Percentiles rank a stretch among this genome's conserved stretches.
Conservation (phyloP, 2,329 filamentous ascomycete genomes). For the Fusarium udum region DNA sequence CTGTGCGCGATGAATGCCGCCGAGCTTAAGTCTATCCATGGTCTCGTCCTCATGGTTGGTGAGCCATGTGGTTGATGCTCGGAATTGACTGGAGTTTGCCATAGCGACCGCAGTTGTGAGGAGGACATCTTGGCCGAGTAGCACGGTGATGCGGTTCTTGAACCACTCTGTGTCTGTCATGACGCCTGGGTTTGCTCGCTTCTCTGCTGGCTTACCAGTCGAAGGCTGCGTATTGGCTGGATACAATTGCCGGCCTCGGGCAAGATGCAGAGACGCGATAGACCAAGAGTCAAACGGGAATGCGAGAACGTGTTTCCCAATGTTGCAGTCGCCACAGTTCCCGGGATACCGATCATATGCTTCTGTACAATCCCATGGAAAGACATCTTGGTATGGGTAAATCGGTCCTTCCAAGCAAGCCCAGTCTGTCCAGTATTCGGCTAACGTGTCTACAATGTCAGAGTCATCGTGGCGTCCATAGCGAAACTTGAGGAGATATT, state of each 20-base stretch:
- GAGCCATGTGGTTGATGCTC: constrained; percentile 46
- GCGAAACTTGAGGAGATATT: constrained; percentile 52
- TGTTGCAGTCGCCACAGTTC: constrained; percentile 51
- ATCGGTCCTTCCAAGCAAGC: constrained; percentile 48
- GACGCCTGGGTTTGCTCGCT: neutral
- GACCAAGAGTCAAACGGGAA: constrained; percentile 57
- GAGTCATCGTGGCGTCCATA: constrained; percentile 51
- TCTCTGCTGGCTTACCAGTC: neutral
- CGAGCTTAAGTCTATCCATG: constrained; percentile 48
- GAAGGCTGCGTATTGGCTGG: neutral
- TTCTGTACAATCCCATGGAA: constrained; percentile 58
- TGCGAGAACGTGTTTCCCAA: constrained; percentile 55
- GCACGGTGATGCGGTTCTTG: constrained; percentile 46
- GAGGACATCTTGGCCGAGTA: constrained; percentile 46
- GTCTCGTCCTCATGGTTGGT: constrained; percentile 33
- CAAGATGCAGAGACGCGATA: constrained; percentile 49
- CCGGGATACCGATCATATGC: constrained; percentile 50
- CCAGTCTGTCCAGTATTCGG: constrained; percentile 59
- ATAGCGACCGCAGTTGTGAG: constrained; percentile 47
- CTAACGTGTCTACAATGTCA: constrained; percentile 52
- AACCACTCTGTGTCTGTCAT: constrained; percentile 46
- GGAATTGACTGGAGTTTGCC: constrained; percentile 42
- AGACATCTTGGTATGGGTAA: constrained; percentile 53
- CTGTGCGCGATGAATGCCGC: constrained; percentile 54
- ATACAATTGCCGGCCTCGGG: constrained; percentile 47